Evolutionary conservation across 169 alveolate genomes (phyloP), one percentile per base, ranked within the genome.

Genomic region (Eimeria brunetti): DNA sequence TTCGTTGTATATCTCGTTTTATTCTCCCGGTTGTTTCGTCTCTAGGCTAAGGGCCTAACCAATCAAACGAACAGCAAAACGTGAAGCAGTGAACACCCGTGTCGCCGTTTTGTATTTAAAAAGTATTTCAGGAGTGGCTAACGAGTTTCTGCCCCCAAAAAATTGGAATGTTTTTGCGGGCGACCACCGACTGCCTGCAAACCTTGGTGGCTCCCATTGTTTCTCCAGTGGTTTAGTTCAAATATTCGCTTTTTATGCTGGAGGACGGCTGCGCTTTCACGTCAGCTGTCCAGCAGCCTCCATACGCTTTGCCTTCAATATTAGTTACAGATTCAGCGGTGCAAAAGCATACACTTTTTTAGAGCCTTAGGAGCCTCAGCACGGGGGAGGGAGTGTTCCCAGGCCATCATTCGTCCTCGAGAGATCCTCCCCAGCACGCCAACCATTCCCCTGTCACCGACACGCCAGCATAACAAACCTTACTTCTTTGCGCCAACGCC

Each of bases 71-170:
- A 49, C 30, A 41, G 64, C 88, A 51, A 49, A 46, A 78, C 64
- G n/a, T 46, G 64, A 64, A 51, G 88, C 88, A 78, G 67, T 49
- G 60, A n/a, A 78, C 46, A 46, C 67, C 88, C 60, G 88, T 78
- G 88, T 78, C 88, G 60, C 67, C 88, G 88, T 78, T 83, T 51
- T 36, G 90, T 38, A 83, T 83, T 83, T 83, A 20, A 83, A 69
- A 41, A 60, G 90, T 24, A 46, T 83, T 58, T 83, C 76, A 83
- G 90, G 90, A 83, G 90, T 58, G 90, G 90, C 90, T 83, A 60
- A 56, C 49, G 44, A 78, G 44, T 49, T 78, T 78, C 64, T 78
- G 41, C 38, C 83, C 8, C 16, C 30, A 75, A 75, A 22, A 30
- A 49, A 78, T 46, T 78, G 88, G 46, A 78, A 78, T 78, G 46